Evolutionary conservation across 805 yeast genomes (phyloP).

Genomic region (Wickerhamomyces hampshirensis): DNA sequence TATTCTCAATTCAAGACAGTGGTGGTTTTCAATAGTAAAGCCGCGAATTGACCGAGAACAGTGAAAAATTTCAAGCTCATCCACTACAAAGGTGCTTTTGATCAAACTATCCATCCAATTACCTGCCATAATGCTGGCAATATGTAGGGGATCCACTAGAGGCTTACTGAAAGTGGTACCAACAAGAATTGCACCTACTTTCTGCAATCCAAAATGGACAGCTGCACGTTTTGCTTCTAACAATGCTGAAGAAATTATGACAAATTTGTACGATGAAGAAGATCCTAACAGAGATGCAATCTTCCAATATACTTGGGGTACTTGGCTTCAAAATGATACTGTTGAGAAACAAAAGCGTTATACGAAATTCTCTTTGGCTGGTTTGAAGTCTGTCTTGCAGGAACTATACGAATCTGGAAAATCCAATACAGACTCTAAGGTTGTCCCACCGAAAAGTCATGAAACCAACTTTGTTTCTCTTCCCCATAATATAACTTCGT

Average conservation of each 20-base stretch:
- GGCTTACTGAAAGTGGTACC: conserved; percentile 2
- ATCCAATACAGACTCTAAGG: conserved; percentile 27
- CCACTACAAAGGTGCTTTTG: neutral
- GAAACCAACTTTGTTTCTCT: conserved; percentile 38
- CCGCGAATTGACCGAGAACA: too few relatives aligned
- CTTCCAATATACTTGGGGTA: conserved; percentile 91
- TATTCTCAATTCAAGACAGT: too few relatives aligned
- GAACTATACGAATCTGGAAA: conserved; percentile 37
- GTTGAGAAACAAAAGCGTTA: conserved; percentile 69
- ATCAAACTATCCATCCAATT: too few relatives aligned
- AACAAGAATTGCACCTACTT: conserved; percentile 5
- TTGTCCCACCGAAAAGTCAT: conserved; percentile 31
- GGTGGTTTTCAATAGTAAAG: too few relatives aligned
- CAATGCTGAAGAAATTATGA: conserved; percentile 33
- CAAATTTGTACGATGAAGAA: conserved; percentile 52
- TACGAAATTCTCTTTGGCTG: conserved; percentile 79
- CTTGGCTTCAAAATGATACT: conserved; percentile 83
- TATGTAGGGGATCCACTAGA: neutral
- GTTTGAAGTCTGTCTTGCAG: conserved; percentile 52
- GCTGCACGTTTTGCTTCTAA: conserved; percentile 25
- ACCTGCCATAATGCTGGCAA: neutral
- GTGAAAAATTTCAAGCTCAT: neutral
- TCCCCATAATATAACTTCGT: conserved; percentile 42
- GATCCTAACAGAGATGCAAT: conserved; percentile 70
- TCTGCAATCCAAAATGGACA: conserved; percentile 1